These are phyloP conservation scores for Uronychia setigera DNA, from an alignment of 73 alveolate genomes.

Conservation along the genomic window DNA sequence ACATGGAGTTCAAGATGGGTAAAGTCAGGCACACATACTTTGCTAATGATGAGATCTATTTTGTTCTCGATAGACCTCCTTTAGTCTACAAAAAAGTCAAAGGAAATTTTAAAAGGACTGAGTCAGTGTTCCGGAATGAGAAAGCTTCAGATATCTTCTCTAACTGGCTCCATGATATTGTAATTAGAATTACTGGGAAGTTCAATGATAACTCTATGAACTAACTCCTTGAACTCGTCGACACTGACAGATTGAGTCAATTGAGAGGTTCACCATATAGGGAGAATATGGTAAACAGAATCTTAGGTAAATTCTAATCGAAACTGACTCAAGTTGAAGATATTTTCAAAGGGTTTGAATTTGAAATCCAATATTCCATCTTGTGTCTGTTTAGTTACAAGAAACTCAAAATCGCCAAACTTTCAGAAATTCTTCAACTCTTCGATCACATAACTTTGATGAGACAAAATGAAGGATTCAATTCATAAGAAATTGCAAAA, in stretches of 20 bases:
- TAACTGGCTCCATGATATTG: background rate
- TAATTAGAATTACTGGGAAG: background rate
- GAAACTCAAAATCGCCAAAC: background rate
- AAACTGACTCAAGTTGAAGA: no score
- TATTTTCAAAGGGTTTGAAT: background rate
- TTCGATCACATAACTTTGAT: background rate
- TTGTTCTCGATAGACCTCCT: background rate
- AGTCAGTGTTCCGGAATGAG: background rate
- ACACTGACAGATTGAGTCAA: background rate
- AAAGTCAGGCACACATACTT: no score
- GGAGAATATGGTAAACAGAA: background rate
- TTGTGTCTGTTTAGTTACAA: background rate
- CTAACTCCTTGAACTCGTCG: background rate
- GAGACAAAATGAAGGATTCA: background rate
- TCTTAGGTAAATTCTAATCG: background rate
- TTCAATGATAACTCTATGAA: no score
- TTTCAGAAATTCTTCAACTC: background rate
- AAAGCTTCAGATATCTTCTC: background rate
- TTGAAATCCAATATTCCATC: background rate
- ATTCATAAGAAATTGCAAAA: background rate
- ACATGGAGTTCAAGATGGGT: no score
- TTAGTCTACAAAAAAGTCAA: background rate
- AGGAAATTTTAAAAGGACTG: background rate
- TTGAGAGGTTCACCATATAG: background rate
- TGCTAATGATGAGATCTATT: background rate